Conservation (phyloP, 1,284 basidiomycete species). For the Fomitiporia mediterranea region DNA sequence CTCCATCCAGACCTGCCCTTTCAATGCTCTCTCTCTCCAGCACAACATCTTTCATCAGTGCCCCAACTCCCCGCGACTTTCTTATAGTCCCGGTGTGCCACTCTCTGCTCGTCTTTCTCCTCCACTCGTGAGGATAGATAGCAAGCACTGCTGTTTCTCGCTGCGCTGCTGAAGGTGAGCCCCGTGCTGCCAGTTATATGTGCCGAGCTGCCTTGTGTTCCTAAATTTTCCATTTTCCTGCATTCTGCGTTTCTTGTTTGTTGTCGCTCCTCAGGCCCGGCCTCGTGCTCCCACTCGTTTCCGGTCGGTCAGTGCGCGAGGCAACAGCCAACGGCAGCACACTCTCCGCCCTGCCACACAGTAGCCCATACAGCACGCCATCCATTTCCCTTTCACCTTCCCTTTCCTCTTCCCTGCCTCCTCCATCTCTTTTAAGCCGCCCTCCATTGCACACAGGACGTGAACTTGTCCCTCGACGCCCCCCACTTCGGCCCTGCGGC, state of each 20-base stretch:
- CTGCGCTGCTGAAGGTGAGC: constrained; percentile 6
- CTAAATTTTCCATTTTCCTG: not conserved
- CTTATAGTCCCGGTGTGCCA: no score
- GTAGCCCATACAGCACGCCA: not conserved
- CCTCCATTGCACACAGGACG: no score
- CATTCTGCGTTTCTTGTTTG: not conserved
- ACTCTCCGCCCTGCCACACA: not conserved
- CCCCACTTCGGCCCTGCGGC: not conserved
- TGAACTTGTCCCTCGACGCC: not conserved
- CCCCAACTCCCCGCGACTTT: not conserved
- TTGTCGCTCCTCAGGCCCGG: constrained; percentile 2
- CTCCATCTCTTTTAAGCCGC: no score
- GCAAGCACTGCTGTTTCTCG: no score
- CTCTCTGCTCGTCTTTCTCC: not conserved
- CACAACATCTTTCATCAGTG: not conserved
- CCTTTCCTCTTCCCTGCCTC: no score
- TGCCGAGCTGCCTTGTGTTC: no score
- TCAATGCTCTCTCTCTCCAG: not conserved
- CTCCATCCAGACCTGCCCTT: not conserved
- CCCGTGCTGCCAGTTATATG: no score
- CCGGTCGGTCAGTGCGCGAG: constrained; percentile 13
- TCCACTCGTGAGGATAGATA: no score
- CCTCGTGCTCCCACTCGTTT: constrained; percentile 19
- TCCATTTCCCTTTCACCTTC: not conserved
- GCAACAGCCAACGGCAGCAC: constrained; percentile 1